Percentiles rank a stretch among this genome's conserved stretches.
Evolutionary conservation across 2,329 filamentous ascomycete species (phyloP).

Genomic region (Purpureocillium lavendulum): DNA sequence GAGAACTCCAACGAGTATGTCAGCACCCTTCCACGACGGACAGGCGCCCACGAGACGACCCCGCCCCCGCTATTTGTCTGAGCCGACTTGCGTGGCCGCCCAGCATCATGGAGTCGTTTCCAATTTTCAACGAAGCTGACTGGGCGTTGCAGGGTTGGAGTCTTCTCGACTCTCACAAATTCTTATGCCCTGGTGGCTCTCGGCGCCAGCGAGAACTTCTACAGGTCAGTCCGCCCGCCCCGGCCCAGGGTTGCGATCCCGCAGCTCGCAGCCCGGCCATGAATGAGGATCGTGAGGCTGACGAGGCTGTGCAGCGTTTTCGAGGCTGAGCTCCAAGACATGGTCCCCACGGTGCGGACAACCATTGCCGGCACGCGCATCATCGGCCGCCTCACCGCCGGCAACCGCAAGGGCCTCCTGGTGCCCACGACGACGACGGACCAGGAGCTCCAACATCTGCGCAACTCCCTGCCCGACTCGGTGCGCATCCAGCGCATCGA

Average conservation of each 20-base stretch:
- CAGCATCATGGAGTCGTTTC: too few relatives aligned
- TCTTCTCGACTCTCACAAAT: constrained; percentile 95
- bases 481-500: constrained; percentile 97
- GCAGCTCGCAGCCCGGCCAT: not conserved
- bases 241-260: not conserved
- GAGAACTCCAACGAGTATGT: constrained; percentile 87
- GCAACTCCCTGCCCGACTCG: constrained; percentile 84
- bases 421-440: constrained; percentile 95
- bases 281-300: not conserved
- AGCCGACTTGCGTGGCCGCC: too few relatives aligned
- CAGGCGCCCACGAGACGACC: constrained; percentile 6
- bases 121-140: constrained; percentile 4
- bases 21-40: not conserved
- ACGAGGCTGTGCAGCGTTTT: constrained; percentile 57
- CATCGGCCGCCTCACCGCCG: constrained; percentile 88
- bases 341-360: constrained; percentile 92
- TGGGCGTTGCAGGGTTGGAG: constrained; percentile 63
- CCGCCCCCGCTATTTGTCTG: constrained; percentile 14
- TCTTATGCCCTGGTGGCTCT: constrained; percentile 91
- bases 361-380: constrained; percentile 96
- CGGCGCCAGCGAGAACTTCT: constrained; percentile 97
- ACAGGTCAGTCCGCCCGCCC: constrained; percentile 50
- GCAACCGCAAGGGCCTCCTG: constrained; percentile 92
- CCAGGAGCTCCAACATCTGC: constrained; percentile 94
- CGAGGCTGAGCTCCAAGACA: constrained; percentile 93